phyloP scores from a whole-genome alignment of 768 basidiomycete genomes.

The Lactarius evosmus region DNA sequence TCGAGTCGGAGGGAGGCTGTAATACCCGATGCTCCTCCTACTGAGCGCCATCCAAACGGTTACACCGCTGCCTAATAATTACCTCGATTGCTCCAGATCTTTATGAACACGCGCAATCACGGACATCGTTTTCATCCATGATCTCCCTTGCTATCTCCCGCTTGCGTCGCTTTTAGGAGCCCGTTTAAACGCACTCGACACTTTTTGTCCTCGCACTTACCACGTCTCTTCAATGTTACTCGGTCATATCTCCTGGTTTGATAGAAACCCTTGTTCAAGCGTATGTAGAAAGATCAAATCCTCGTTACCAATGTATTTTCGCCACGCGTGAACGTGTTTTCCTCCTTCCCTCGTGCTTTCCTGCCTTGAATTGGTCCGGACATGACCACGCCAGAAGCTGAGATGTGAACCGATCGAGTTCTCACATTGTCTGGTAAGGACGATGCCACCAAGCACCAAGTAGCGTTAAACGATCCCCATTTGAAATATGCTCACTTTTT shows the following conservation, averaged over 20 bases:
- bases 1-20: slow-evolving; percentile 34
- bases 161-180: slow-evolving; percentile 12
- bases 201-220: slow-evolving; percentile 13
- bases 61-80: slow-evolving; percentile 19
- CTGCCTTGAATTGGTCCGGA: background rate
- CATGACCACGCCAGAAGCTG: background rate
- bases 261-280: slow-evolving; percentile 21
- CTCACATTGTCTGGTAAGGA: background rate
- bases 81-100: slow-evolving; percentile 12
- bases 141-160: slow-evolving; percentile 22
- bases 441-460: background rate
- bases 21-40: background rate
- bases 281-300: slow-evolving; percentile 23
- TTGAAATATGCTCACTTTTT: slow-evolving; percentile 4
- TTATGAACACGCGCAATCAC: slow-evolving; percentile 10
- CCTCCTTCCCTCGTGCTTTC: background rate
- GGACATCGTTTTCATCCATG: slow-evolving; percentile 18
- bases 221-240: slow-evolving; percentile 15
- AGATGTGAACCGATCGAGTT: slow-evolving; percentile 7
- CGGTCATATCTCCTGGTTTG: slow-evolving; percentile 14
- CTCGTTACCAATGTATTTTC: slow-evolving; percentile 21
- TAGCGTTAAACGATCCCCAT: background rate
- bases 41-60: slow-evolving; percentile 4
- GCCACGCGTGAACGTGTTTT: slow-evolving; percentile 15
- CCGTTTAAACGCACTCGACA: slow-evolving; percentile 9